These are phyloP conservation scores for Aspergillus pseudonomiae DNA, from an alignment of 2,329 filamentous ascomycete species.

Conservation along the genomic window DNA sequence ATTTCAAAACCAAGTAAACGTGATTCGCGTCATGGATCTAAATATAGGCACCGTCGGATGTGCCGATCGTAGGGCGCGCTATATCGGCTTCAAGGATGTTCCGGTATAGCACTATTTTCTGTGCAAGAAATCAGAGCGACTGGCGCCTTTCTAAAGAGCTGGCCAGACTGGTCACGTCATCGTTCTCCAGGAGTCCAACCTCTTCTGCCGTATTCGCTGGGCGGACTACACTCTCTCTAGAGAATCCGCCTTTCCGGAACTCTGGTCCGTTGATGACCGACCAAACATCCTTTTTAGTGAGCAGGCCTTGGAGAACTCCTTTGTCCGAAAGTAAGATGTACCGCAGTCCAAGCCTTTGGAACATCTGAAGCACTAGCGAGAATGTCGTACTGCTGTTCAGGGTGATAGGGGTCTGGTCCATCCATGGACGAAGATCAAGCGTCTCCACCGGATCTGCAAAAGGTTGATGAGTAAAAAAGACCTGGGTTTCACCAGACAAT, in stretches of 20 bases:
- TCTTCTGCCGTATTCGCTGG: slow-evolving; percentile 36
- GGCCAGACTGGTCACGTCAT: slow-evolving; percentile 36
- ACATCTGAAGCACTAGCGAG: slow-evolving; percentile 86
- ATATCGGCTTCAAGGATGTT: neutral
- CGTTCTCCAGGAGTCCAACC: slow-evolving; percentile 40
- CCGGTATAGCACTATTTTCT: neutral
- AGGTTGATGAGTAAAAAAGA: slow-evolving; percentile 82
- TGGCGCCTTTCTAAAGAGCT: slow-evolving; percentile 36
- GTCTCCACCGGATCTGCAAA: slow-evolving; percentile 76
- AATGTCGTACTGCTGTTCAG: slow-evolving; percentile 75
- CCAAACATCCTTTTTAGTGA: slow-evolving; percentile 98
- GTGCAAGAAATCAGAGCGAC: slow-evolving; percentile 27
- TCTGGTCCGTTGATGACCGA: slow-evolving; percentile 82
- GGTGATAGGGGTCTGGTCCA: slow-evolving; percentile 97
- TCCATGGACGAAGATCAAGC: slow-evolving; percentile 92
- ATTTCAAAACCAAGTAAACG: neutral
- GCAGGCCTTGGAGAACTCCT: slow-evolving; percentile 77
- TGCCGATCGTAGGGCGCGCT: neutral
- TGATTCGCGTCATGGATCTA: neutral
- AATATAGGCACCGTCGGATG: neutral
- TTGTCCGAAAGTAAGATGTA: slow-evolving; percentile 87
- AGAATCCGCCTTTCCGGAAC: slow-evolving; percentile 45
- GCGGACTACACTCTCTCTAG: slow-evolving; percentile 31
- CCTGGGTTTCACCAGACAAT: slow-evolving; percentile 72
- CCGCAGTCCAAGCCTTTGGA: slow-evolving; percentile 88